These are phyloP conservation scores for Ganoderma multipileum DNA, from an alignment of 1,284 basidiomycete species.

Conservation along the genomic window DNA sequence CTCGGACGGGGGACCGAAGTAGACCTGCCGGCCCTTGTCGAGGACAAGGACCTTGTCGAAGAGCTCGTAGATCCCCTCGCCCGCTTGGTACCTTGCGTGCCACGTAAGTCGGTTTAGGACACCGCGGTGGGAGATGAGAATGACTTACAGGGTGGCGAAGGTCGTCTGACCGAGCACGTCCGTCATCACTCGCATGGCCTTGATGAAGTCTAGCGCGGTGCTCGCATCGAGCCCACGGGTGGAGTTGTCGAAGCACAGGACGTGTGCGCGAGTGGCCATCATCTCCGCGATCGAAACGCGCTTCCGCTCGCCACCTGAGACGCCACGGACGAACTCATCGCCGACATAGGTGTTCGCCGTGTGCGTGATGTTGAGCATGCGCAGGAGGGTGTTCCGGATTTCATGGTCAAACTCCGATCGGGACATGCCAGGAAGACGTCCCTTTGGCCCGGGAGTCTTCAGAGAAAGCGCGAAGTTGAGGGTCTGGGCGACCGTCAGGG, in stretches of 20 bases:
- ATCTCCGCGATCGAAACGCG: slow-evolving; percentile 90
- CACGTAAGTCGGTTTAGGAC: background rate
- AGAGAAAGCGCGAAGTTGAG: slow-evolving; percentile 72
- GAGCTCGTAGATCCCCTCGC: slow-evolving; percentile 74
- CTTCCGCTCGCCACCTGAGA: slow-evolving; percentile 87
- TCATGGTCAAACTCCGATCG: slow-evolving; percentile 64
- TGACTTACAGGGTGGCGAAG: slow-evolving; percentile 74
- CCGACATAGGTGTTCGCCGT: slow-evolving; percentile 84
- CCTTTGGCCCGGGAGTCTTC: slow-evolving; percentile 73
- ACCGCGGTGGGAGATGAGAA: background rate
- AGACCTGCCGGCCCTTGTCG: slow-evolving; percentile 85
- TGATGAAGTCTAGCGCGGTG: slow-evolving; percentile 83
- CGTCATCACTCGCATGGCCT: slow-evolving; percentile 77
- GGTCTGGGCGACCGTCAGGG: slow-evolving; percentile 79
- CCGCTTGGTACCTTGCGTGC: slow-evolving; percentile 76
- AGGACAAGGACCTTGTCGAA: slow-evolving; percentile 75
- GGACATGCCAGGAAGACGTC: slow-evolving; percentile 69
- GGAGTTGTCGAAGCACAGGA: slow-evolving; percentile 87
- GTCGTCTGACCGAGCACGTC: slow-evolving; percentile 80
- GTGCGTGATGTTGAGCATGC: slow-evolving; percentile 82
- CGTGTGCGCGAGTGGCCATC: slow-evolving; percentile 79
- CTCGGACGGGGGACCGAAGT: slow-evolving; percentile 75
- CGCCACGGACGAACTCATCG: slow-evolving; percentile 84
- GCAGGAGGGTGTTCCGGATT: slow-evolving; percentile 69
- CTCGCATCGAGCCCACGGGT: slow-evolving; percentile 88